Evolutionary conservation across 1,139 yeast genomes (phyloP), one percentile per base, ranked within the genome.

Genomic region (Suhomyces bolitotheri): DNA sequence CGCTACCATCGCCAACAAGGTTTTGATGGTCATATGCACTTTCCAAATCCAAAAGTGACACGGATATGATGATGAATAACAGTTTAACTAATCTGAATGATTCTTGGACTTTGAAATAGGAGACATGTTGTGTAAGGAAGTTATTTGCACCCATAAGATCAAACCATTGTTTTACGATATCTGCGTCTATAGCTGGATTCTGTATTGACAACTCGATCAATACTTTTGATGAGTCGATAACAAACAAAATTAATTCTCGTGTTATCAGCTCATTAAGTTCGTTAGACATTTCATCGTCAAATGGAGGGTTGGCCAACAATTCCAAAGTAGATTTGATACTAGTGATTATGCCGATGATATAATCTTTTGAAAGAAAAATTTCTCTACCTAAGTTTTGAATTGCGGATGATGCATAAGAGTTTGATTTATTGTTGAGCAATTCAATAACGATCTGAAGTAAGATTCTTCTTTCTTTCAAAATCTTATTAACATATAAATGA

Each of bases 31-130:
- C 37, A 10, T 29, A 34, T 21, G 71, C 64, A 29, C 69, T 64
- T 2, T 78, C 76, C 39, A 82, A 58, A 34, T 82, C 85, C 22
- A 83, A 53, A 25, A 80, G 57, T 16, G 76, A 51, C 6, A 83
- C 48, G 2, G 82, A 66, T 2, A 74, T 60, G 1, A 77, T 51
- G 2, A 83, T 73, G 5, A 67, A 50, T 17, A 82, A 60, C 1
- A 76, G 67, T 40, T 71, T 71, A 9, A 78, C 53, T 24, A 76
- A 70, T 9, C 60, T 51, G 36, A 58, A 62, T 1, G 69, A 45
- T 31, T 71, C 77, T 0, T 49, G 49, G 15, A 62, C 54, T 6
- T 59, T 49, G 7, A 60, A 52, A 26, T 51, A 49, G 9, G 67
- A 57, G 5, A 60, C 59, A 36, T 58, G 44, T 2, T 49, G 38